These are phyloP conservation scores for Botrytis cinerea DNA, from an alignment of 2,329 filamentous ascomycete species.

Conservation along the genomic window DNA sequence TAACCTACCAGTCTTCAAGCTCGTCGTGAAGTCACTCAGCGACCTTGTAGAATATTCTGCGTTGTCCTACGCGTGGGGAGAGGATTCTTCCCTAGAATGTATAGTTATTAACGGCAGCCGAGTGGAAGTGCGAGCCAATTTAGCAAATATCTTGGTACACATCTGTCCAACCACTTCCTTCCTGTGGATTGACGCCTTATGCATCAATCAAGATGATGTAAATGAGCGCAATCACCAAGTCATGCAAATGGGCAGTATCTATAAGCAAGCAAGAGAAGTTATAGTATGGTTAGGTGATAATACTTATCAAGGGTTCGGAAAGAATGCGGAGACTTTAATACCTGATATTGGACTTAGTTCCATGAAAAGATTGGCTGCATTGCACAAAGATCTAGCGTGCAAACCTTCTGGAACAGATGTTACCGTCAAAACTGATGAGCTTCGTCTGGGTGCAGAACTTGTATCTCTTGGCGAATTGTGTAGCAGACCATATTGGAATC, in stretches of 20 bases:
- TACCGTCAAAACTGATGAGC: not conserved
- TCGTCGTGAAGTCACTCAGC: not conserved
- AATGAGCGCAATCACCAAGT: not conserved
- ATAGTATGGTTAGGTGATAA: not conserved
- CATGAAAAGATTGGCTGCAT: not conserved
- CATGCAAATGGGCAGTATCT: not conserved
- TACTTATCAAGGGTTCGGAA: not conserved
- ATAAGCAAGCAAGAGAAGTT: not conserved
- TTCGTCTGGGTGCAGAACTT: not conserved
- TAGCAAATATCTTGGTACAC: not conserved
- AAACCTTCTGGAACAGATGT: not conserved
- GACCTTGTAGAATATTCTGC: not conserved
- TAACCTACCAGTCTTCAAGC: not conserved
- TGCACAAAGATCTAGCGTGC: not conserved
- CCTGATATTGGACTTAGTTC: not conserved
- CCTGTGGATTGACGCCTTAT: not conserved
- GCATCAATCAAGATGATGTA: not conserved
- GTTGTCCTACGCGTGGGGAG: not conserved
- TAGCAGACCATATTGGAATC: not conserved
- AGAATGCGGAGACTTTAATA: not conserved
- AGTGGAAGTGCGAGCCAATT: not conserved
- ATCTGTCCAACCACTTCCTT: not conserved
- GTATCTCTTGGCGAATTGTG: not conserved
- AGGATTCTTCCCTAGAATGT: accelerated
- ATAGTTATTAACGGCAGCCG: not conserved